Conservation (phyloP, 208 protist species). For the Wallacemonas sp. region DNA sequence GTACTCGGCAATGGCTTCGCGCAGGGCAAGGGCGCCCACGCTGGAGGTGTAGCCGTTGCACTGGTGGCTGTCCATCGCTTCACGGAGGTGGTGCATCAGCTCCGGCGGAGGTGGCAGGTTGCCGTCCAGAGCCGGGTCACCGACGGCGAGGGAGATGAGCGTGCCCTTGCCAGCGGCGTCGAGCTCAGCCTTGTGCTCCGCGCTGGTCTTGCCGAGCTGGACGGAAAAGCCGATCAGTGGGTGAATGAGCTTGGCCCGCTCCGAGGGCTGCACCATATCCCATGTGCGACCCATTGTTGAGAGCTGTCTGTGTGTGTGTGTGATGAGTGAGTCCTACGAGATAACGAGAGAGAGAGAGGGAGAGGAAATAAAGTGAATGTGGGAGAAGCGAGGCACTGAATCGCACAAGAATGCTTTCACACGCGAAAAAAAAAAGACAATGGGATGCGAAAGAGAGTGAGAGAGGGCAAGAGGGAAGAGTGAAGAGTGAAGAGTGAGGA, state of each 20-base stretch:
- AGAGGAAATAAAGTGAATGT: not conserved
- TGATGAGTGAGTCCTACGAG: not conserved
- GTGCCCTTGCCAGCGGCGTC: slow-evolving; percentile 20
- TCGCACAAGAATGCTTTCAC: too few species aligned
- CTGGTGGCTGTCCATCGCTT: slow-evolving; percentile 27
- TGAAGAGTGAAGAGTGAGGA: too few species aligned
- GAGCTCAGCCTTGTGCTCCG: slow-evolving; percentile 21
- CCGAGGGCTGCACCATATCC: slow-evolving; percentile 17
- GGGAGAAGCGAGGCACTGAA: too few species aligned
- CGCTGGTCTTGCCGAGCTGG: slow-evolving; percentile 21
- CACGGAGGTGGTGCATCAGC: slow-evolving; percentile 37
- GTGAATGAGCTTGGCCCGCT: slow-evolving; percentile 20
- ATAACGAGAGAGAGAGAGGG: not conserved
- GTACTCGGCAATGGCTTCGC: slow-evolving; percentile 51
- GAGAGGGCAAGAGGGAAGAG: too few species aligned
- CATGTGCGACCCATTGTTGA: slow-evolving; percentile 14
- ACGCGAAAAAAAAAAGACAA: too few species aligned
- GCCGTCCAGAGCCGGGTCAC: slow-evolving; percentile 57
- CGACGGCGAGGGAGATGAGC: slow-evolving; percentile 79
- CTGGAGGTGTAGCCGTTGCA: slow-evolving; percentile 65
- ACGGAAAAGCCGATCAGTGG: slow-evolving; percentile 28
- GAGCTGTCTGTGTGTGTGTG: too few species aligned
- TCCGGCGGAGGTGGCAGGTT: slow-evolving; percentile 49
- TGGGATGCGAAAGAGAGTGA: too few species aligned
- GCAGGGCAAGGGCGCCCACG: slow-evolving; percentile 27